Evolutionary conservation across 2,329 filamentous ascomycete genomes (phyloP).

Genomic region (Colletotrichum gigasporum): DNA sequence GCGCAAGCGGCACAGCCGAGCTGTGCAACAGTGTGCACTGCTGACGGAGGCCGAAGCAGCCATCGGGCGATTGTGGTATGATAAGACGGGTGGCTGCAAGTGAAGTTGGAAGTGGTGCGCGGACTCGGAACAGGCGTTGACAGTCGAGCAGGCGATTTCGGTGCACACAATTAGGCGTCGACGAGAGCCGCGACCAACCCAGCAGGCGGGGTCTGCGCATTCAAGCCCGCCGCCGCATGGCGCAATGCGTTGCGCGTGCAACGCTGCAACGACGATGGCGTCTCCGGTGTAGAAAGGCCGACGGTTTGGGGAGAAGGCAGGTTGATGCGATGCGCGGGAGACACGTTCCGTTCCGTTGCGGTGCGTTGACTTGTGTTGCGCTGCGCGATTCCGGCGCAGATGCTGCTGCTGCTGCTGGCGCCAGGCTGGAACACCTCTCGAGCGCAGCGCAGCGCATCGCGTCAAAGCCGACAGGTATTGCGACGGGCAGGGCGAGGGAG

Average conservation of each 20-base stretch:
- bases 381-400: background rate
- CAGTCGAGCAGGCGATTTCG: background rate
- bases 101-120: background rate
- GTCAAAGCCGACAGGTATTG: slow-evolving; percentile 4
- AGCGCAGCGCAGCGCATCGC: background rate
- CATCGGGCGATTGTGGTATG: background rate
- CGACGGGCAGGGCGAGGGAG: background rate
- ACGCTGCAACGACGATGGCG: background rate
- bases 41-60: background rate
- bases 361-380: background rate
- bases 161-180: background rate
- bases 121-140: background rate
- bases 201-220: slow-evolving; percentile 16
- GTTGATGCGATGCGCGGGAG: background rate
- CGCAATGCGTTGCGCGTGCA: background rate
- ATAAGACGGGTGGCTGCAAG: background rate
- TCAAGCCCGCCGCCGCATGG: background rate
- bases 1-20: background rate
- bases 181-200: background rate
- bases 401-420: background rate
- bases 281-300: background rate
- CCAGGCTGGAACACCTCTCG: background rate
- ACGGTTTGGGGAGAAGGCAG: too few species aligned
- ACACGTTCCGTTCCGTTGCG: background rate
- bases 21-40: background rate